Conservation (phyloP, 78 protist species). For the Bodo saltans region DNA sequence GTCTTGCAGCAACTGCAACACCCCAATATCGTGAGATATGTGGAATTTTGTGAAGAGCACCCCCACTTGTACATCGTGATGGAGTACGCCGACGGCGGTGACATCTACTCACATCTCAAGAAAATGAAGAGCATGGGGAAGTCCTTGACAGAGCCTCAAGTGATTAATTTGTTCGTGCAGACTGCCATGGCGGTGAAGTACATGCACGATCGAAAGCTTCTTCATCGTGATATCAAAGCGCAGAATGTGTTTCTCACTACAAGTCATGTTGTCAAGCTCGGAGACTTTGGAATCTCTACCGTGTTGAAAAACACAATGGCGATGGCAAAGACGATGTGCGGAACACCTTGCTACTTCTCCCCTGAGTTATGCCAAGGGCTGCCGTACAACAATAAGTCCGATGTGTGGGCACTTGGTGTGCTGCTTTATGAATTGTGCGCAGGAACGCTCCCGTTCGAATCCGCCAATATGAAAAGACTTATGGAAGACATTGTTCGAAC, state of each 20-base stretch:
- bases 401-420: conserved; percentile 59
- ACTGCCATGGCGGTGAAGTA: conserved; percentile 59
- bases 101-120: background rate
- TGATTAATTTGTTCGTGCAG: conserved; percentile 49
- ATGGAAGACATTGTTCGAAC: background rate
- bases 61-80: conserved; percentile 36
- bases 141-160: background rate
- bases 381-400: conserved; percentile 53
- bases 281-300: conserved; percentile 68
- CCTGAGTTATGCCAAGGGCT: conserved; percentile 57
- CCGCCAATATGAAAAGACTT: background rate
- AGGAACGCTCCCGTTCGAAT: conserved; percentile 27
- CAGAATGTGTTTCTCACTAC: conserved; percentile 55
- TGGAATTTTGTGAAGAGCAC: conserved; percentile 54
- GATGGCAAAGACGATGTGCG: conserved; percentile 39
- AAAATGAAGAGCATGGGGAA: background rate
- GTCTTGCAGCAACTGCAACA: conserved; percentile 51
- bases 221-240: conserved; percentile 69
- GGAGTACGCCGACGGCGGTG: conserved; percentile 35
- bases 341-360: conserved; percentile 50
- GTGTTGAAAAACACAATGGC: conserved; percentile 26
- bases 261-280: conserved; percentile 40
- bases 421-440: conserved; percentile 43
- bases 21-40: conserved; percentile 68
- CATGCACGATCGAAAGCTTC: conserved; percentile 49